phyloP scores from a whole-genome alignment of 1,139 yeast species.

The Candida dubliniensis region DNA sequence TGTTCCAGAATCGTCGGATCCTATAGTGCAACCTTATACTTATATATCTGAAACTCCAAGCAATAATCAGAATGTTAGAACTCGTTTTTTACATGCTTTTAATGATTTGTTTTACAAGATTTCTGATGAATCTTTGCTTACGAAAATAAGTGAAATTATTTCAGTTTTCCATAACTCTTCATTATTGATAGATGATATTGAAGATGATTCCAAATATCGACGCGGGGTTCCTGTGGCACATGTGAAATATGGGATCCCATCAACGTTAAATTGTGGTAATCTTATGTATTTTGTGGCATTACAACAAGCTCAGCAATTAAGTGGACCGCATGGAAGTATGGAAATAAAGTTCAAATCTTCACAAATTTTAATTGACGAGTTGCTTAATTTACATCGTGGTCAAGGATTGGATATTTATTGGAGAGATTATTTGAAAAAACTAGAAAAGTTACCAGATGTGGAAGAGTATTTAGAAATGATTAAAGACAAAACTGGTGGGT shows the following conservation, averaged over 20 bases:
- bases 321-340: conserved; percentile 3
- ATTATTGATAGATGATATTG: conserved; percentile 74
- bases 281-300: conserved; percentile 78
- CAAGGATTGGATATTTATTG: conserved; percentile 88
- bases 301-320: conserved; percentile 38
- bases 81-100: conserved; percentile 31
- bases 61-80: conserved; percentile 33
- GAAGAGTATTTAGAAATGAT: conserved; percentile 78
- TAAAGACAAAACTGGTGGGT: conserved; percentile 84
- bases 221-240: conserved; percentile 83
- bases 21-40: conserved; percentile 27
- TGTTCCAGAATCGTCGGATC: conserved; percentile 2
- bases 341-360: conserved; percentile 11
- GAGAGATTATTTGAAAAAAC: conserved; percentile 54
- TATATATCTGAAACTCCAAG: conserved; percentile 34
- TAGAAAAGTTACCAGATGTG: conserved; percentile 57
- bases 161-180: conserved; percentile 33
- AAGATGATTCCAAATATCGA: conserved; percentile 68
- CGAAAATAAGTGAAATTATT: conserved; percentile 24
- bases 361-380: conserved; percentile 59
- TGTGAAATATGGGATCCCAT: conserved; percentile 69
- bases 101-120: conserved; percentile 33
- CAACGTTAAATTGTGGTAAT: conserved; percentile 80
- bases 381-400: conserved; percentile 80
- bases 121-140: conserved; percentile 17